Evolutionary conservation across 768 basidiomycete species (phyloP).

Genomic region (Chalciporus piperatus): DNA sequence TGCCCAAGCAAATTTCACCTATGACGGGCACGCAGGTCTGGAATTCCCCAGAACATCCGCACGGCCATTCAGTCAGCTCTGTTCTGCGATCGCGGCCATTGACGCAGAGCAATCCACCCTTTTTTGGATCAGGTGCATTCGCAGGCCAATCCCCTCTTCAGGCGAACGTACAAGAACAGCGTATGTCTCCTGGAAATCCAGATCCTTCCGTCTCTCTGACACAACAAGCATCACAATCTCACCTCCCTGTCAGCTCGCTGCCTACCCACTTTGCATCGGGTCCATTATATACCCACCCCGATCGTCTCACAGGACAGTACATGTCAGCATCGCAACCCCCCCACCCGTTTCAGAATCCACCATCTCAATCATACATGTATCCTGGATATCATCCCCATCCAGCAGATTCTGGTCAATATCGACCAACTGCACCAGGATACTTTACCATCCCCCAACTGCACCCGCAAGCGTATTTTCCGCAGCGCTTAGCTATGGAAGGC

Average conservation of each 20-base stretch:
- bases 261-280: constrained; percentile 24
- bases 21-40: background rate
- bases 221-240: constrained; percentile 3
- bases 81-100: background rate
- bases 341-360: constrained; percentile 26
- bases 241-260: constrained; percentile 23
- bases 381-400: constrained; percentile 36
- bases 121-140: background rate
- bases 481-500: constrained; percentile 34
- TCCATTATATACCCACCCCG: constrained; percentile 33
- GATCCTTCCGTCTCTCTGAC: background rate
- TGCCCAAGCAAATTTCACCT: background rate
- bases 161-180: background rate
- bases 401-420: constrained; percentile 37
- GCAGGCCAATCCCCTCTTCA: background rate
- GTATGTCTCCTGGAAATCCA: background rate
- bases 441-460: constrained; percentile 36
- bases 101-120: constrained; percentile 4
- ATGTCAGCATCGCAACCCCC: constrained; percentile 41
- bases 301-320: constrained; percentile 45
- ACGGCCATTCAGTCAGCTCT: background rate
- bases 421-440: constrained; percentile 42
- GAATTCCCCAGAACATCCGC: background rate
- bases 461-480: constrained; percentile 39
- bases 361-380: constrained; percentile 32